A percentile compares a stretch with the other conserved stretches of the same genome.
Evolutionary conservation across 2,329 filamentous ascomycete species (phyloP).

Genomic region (Trichophyton verrucosum): DNA sequence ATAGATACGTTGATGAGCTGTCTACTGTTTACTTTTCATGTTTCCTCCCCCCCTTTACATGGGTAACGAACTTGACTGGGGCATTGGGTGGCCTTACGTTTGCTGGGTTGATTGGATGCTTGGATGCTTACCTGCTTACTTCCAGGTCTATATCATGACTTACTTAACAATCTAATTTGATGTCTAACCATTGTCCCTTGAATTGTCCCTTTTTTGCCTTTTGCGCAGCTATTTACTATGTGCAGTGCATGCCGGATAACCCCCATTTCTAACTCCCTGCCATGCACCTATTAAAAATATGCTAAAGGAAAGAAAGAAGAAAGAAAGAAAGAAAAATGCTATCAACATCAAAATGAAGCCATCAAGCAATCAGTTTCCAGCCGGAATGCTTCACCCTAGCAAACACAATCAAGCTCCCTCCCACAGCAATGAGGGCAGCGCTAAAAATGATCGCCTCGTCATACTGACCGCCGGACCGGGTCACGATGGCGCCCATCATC

Average conservation of each 20-base stretch:
- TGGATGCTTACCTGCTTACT: neutral
- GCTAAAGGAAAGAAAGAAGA: neutral
- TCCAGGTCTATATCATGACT: neutral
- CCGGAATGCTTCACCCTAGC: constrained; percentile 9
- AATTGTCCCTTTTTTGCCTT: neutral
- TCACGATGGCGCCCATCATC: constrained; percentile 13
- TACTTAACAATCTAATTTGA: neutral
- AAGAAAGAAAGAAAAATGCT: neutral
- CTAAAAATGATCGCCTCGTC: constrained; percentile 10
- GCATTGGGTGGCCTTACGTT: neutral
- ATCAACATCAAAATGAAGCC: neutral
- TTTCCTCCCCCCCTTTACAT: neutral
- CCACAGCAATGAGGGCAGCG: constrained; percentile 4
- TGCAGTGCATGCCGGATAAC: no score
- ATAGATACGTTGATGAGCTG: neutral
- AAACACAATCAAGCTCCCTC: constrained; percentile 5
- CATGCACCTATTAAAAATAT: neutral
- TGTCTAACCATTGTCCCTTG: no score
- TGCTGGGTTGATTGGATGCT: neutral
- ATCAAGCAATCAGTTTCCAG: constrained; percentile 8
- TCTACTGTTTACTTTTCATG: neutral
- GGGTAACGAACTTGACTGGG: neutral
- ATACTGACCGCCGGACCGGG: constrained; percentile 1
- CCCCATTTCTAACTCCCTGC: neutral
- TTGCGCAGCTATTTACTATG: no score